Evolutionary conservation across 495 filamentous ascomycete genomes (phyloP).

Genomic region (Xylaria bambusicola): DNA sequence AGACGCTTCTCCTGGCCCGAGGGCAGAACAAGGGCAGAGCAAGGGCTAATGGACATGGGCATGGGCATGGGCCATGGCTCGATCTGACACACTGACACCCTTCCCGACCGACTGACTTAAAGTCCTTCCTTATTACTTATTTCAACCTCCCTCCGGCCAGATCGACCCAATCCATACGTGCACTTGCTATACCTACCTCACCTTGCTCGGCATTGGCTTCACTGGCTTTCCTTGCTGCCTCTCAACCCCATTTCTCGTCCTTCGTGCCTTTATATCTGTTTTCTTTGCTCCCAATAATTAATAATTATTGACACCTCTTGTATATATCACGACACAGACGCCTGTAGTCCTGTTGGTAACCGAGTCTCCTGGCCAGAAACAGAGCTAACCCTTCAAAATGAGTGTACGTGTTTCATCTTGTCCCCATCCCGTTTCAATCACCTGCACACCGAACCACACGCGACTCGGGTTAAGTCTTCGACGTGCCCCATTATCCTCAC

Average conservation of each 20-base stretch:
- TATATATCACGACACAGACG: neutral
- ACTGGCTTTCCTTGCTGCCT: no score
- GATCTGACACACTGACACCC: conserved; percentile 9
- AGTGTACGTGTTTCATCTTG: conserved; percentile 47
- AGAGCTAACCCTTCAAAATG: conserved; percentile 36
- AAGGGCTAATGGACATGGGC: no score
- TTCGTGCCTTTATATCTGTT: conserved; percentile 32
- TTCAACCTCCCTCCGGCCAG: conserved; percentile 3
- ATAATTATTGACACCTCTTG: neutral
- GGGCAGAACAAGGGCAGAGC: no score
- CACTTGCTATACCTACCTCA: neutral
- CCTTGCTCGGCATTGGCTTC: neutral
- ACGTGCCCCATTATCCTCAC: neutral
- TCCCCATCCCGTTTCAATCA: conserved; percentile 26
- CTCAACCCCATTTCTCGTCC: conserved; percentile 24
- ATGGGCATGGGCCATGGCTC: no score
- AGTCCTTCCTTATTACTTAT: neutral
- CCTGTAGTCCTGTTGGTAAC: conserved; percentile 39
- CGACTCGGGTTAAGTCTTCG: conserved; percentile 11
- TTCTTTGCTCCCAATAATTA: conserved; percentile 32
- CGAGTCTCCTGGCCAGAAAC: conserved; percentile 1
- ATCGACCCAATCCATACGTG: neutral
- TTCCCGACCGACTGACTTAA: no score
- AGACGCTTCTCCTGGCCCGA: no score
- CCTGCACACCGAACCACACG: conserved; percentile 12